phyloP scores from a whole-genome alignment of 768 basidiomycete genomes.

The Boletus reticuloceps region DNA sequence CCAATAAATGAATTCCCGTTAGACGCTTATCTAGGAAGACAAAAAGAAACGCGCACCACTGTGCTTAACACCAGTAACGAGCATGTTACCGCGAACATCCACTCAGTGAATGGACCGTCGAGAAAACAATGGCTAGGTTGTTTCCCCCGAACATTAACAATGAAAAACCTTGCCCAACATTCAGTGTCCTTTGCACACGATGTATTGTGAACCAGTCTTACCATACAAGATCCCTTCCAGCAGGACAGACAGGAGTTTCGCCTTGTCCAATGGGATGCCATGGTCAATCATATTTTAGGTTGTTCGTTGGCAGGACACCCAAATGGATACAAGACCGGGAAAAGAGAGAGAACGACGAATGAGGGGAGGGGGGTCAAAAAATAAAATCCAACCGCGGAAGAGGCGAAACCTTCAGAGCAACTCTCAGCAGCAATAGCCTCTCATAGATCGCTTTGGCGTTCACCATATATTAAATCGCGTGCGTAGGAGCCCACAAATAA shows the following conservation, averaged over 20 bases:
- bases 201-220: background rate
- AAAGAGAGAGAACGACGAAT: background rate
- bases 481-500: too few species aligned
- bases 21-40: background rate
- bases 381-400: too few species aligned
- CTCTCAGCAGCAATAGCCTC: background rate
- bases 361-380: too few species aligned
- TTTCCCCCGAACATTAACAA: constrained; percentile 33
- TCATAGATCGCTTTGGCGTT: background rate
- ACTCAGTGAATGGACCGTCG: constrained; percentile 6
- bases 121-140: constrained; percentile 21
- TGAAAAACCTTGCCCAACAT: constrained; percentile 26
- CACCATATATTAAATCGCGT: too few species aligned
- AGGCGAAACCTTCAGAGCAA: too few species aligned
- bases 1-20: background rate
- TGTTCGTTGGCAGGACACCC: background rate
- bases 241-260: constrained; percentile 1
- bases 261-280: constrained; percentile 1
- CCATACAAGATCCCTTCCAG: constrained; percentile 14
- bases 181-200: background rate
- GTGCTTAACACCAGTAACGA: constrained; percentile 26
- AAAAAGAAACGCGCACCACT: constrained; percentile 11
- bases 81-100: constrained; percentile 19
- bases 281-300: background rate
- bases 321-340: background rate